Evolutionary conservation across 129 eudicot genomes (phyloP).

Genomic region (Mikania micrantha): DNA sequence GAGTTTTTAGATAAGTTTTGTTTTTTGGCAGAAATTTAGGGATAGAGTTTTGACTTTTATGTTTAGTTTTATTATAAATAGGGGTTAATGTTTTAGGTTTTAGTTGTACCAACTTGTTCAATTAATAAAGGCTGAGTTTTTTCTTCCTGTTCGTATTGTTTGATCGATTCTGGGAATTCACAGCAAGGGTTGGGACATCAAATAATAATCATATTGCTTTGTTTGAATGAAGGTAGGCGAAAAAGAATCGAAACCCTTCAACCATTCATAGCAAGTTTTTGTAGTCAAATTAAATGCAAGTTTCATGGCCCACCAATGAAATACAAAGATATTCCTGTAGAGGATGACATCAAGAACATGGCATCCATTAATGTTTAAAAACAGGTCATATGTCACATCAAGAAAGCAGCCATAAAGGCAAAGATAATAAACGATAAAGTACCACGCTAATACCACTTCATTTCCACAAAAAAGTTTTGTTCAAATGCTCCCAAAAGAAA

Average conservation of each 20-base stretch:
- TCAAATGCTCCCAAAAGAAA: not conserved
- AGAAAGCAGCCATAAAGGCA: slow-evolving; percentile 30
- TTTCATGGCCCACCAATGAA: not conserved
- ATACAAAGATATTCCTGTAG: slow-evolving; percentile 21
- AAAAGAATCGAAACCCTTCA: not conserved
- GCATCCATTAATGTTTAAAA: slow-evolving; percentile 20
- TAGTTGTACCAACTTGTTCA: no score
- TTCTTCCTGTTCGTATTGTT: no score
- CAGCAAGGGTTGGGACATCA: no score
- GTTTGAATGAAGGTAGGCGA: no score
- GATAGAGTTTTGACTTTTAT: no score
- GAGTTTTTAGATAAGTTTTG: no score
- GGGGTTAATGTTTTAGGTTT: no score
- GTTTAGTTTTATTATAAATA: no score
- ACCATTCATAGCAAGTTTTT: slow-evolving; percentile 10
- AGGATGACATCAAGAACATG: slow-evolving; percentile 41
- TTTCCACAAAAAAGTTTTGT: slow-evolving; percentile 15
- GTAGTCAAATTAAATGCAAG: slow-evolving; percentile 17
- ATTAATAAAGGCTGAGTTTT: no score
- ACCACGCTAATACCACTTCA: slow-evolving; percentile 33
- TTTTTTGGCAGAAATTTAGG: no score
- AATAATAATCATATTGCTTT: no score
- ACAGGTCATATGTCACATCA: slow-evolving; percentile 48
- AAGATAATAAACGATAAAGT: slow-evolving; percentile 29
- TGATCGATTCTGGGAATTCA: no score